These are phyloP conservation scores for Coffea humblotiana DNA, from an alignment of 305 asterid genomes.

Conservation along the genomic window DNA sequence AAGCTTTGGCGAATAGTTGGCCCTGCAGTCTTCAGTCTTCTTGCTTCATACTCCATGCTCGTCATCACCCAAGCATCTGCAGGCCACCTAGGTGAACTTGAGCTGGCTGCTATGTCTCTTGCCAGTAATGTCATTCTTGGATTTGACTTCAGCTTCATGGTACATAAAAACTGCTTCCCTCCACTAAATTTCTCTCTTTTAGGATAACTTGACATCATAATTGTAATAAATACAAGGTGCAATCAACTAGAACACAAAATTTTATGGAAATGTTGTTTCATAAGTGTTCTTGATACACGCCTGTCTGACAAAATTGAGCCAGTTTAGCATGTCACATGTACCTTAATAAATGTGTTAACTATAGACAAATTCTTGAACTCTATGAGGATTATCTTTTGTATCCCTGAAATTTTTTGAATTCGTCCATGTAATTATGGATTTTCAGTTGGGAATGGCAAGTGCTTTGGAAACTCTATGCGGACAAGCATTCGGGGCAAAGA, in stretches of 20 bases:
- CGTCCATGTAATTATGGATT: not conserved
- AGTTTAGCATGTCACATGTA: too few species aligned
- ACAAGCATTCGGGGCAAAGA: constrained; percentile 81
- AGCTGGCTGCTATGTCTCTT: constrained; percentile 82
- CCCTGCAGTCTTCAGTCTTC: constrained; percentile 77
- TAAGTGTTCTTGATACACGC: too few species aligned
- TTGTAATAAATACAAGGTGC: too few species aligned
- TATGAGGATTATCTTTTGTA: too few species aligned
- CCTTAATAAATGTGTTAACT: too few species aligned
- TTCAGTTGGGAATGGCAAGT: constrained; percentile 82
- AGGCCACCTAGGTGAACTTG: constrained; percentile 82
- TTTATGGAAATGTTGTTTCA: too few species aligned
- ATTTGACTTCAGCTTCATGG: constrained; percentile 73
- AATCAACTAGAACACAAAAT: too few species aligned
- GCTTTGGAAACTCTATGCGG: constrained; percentile 88
- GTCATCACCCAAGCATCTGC: constrained; percentile 73
- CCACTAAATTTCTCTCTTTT: too few species aligned
- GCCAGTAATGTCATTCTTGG: constrained; percentile 59
- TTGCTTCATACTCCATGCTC: constrained; percentile 60
- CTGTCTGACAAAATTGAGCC: too few species aligned
- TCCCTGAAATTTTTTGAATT: not conserved
- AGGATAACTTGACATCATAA: not conserved
- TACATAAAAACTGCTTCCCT: constrained; percentile 11
- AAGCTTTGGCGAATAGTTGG: constrained; percentile 85
- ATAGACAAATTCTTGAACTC: too few species aligned